Evolutionary conservation across 805 yeast genomes (phyloP), one percentile per base, ranked within the genome.

Genomic region (Yamadazyma kitorensis): DNA sequence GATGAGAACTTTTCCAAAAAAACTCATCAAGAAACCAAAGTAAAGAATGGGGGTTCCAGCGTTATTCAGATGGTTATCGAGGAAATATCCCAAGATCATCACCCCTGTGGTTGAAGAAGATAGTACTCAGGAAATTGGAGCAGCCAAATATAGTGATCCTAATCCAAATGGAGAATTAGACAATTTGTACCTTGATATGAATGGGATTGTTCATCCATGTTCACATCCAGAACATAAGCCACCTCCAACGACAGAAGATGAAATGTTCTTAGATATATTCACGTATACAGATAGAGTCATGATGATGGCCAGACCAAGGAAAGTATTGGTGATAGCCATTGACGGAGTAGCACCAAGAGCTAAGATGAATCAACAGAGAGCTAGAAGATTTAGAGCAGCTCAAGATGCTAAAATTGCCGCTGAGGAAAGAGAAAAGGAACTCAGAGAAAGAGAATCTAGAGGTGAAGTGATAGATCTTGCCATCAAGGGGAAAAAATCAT

Each of bases 311-410:
- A 72, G 96, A 51, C 99, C 99, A 2, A 69, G 98, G 38, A 89
- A 93, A 55, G 78, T 93, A 23, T 70, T 93, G 37, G 78, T 86
- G 80, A 88, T 93, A 57, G 98, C 98, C 2, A 95, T 93, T 21
- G 99, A 93, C 66, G 99, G 99, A 36, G 99, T 93, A 21, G 98
- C 98, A 2, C 98, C 98, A 15, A 73, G 98, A 52, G 98, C 97
- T 17, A 89, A 89, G 58, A 89, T 89, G 96, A 89, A 91, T 57
- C 98, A 89, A 61, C 98, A 89, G 62, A 74, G 98, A 47, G 81
- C 96, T 2, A 80, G 98, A 67, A 76, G 98, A 55, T 89, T 89
- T 60, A 72, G 96, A 48, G 78, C 95, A 10, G 96, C 96, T 0
- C 80, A 80, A 55, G 98, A 91, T 47, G 96, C 96, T 3, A 74